Evolutionary conservation across 345 rosid species (phyloP).

Genomic region (Eutrema yunnanense): DNA sequence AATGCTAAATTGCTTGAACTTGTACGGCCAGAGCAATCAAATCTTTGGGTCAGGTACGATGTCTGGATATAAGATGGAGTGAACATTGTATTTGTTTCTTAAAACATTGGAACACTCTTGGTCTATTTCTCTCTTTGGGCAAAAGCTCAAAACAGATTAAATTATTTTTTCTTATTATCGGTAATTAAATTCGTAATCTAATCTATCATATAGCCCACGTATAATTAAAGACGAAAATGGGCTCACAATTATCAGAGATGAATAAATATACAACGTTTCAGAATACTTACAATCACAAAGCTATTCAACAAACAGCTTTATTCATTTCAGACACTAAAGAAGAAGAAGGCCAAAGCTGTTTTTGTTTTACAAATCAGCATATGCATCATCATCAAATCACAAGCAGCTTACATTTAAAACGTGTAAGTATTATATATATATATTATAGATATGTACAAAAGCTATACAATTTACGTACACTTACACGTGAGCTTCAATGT

Average conservation of each 20-base stretch:
- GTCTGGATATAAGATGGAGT: too few relatives aligned
- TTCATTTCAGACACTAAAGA: background rate
- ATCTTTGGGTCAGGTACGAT: background rate
- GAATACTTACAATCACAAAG: slow-evolving; percentile 2
- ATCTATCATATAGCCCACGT: too few relatives aligned
- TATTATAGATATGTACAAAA: background rate
- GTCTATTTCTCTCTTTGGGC: too few relatives aligned
- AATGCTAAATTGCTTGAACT: too few relatives aligned
- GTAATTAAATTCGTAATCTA: too few relatives aligned
- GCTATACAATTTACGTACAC: slow-evolving; percentile 19
- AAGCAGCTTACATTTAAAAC: slow-evolving; percentile 11
- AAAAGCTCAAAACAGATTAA: too few relatives aligned
- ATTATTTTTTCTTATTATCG: too few relatives aligned
- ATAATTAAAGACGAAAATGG: too few relatives aligned
- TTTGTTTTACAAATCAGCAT: slow-evolving; percentile 27
- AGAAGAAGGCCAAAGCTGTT: background rate
- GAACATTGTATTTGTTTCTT: too few relatives aligned
- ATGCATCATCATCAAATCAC: slow-evolving; percentile 25
- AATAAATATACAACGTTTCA: slow-evolving; percentile 1
- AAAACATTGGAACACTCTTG: too few relatives aligned
- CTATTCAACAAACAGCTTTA: background rate
- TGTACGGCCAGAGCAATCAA: too few relatives aligned
- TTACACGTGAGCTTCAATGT: background rate
- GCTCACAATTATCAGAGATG: too few relatives aligned
- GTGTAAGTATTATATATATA: slow-evolving; percentile 12